Evolutionary conservation across 306 rosid genomes (phyloP), one percentile per base, ranked within the genome.

Genomic region (Myrica gale): DNA sequence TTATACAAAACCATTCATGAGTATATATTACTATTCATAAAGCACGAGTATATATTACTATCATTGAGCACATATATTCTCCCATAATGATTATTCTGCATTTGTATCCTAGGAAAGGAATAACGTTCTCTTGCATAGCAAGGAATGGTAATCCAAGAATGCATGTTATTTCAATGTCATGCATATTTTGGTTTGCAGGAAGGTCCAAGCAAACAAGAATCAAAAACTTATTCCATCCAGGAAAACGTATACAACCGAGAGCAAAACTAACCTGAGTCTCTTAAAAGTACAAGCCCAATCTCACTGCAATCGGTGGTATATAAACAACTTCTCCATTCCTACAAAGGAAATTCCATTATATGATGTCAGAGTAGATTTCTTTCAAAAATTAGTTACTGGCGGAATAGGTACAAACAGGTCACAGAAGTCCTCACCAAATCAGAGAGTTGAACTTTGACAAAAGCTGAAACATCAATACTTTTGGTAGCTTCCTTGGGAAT

Each of bases 271-370:
- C 98, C 97, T 83, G 99, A 85, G 65, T 90, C 89, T 86, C 82
- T 85, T 73, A 90, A 60, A 53, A 41, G 85, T 74, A 89, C 93
- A 77, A 90, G 87, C 78, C 99, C 97, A 58, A 89, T 80, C 79
- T 95, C 97, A 81, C 92, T 87, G 82, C 91, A 92, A 76, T 95
- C 99, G 13, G 92, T 92, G 78, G 88, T 87, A 82, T 83, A 90
- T 79, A 95, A 51, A 16, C 88, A 82, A 57, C 58, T 85, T 82
- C 79, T 95, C 99, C 99, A 95, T 71, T 89, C 98, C 99, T 95
- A 81, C 39, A 44, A 41, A 74, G 5, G 78, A 72, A 52, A 69
- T 69, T 26, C 54, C 54, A 76, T 80, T 43, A 78, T 73, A 74
- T 66, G 77, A 74, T 74, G 72, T 42, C 55, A 77, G 75, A 84